Percentiles rank a stretch among this genome's conserved stretches.
phyloP scores from a whole-genome alignment of 2,329 filamentous ascomycete genomes.

The Xylaria multiplex region DNA sequence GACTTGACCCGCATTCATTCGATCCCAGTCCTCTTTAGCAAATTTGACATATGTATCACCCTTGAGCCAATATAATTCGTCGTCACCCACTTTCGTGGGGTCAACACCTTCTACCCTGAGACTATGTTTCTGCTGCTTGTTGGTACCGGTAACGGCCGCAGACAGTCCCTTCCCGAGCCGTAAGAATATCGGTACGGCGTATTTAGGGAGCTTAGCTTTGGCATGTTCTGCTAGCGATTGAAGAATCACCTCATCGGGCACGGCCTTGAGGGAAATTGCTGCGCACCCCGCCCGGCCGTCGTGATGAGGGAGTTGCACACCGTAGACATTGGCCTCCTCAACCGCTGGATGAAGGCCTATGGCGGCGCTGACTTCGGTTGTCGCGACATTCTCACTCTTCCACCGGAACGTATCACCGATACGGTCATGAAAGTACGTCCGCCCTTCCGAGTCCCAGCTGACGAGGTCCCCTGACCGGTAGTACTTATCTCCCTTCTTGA shows the following conservation, averaged over 20 bases:
- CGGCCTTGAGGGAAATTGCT: constrained; percentile 68
- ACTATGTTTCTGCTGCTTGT: constrained; percentile 86
- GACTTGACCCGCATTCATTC: constrained; percentile 72
- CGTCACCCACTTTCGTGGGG: constrained; percentile 62
- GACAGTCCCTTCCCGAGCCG: constrained; percentile 67
- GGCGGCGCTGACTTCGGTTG: constrained; percentile 81
- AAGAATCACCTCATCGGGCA: constrained; percentile 59
- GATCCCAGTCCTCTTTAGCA: constrained; percentile 72
- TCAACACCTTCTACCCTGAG: constrained; percentile 80
- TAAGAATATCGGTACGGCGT: constrained; percentile 81
- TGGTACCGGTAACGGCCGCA: constrained; percentile 79
- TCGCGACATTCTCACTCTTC: constrained; percentile 87
- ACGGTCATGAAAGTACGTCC: constrained; percentile 82
- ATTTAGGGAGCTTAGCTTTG: constrained; percentile 69
- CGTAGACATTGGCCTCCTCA: constrained; percentile 86
- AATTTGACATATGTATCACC: constrained; percentile 75
- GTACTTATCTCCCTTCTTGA: constrained; percentile 80
- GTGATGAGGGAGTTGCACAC: constrained; percentile 80
- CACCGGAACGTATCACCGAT: constrained; percentile 82
- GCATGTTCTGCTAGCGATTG: constrained; percentile 71
- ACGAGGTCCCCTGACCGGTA: constrained; percentile 88
- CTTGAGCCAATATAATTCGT: constrained; percentile 72
- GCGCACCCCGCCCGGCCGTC: constrained; percentile 87
- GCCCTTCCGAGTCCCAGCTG: constrained; percentile 74
- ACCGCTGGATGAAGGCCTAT: constrained; percentile 74